These are phyloP conservation scores for Lactifluus pinguis DNA, from an alignment of 768 basidiomycete species.

Conservation along the genomic window DNA sequence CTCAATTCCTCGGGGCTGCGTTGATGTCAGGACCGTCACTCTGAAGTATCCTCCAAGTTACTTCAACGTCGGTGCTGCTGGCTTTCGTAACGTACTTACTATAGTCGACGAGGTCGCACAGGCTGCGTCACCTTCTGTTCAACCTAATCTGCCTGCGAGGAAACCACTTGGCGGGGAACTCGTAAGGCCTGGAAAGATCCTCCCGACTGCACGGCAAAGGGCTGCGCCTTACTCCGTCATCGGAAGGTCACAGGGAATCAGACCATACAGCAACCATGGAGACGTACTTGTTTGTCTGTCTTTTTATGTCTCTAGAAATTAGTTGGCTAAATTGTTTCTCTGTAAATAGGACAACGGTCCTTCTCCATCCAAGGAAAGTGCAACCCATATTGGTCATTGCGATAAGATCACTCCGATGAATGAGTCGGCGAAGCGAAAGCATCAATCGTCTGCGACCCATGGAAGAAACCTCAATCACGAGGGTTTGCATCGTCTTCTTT, in stretches of 20 bases:
- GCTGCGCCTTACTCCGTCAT: neutral
- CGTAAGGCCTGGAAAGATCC: neutral
- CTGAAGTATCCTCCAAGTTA: neutral
- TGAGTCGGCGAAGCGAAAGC: neutral
- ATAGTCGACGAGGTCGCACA: neutral
- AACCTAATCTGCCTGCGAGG: neutral
- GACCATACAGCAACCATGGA: neutral
- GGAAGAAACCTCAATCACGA: neutral
- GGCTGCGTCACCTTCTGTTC: neutral
- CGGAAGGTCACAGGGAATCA: neutral
- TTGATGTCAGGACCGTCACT: neutral
- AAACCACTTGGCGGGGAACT: neutral
- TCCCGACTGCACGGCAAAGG: neutral
- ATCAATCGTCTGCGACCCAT: neutral
- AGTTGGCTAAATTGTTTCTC: neutral
- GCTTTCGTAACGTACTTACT: neutral
- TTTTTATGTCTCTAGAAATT: neutral
- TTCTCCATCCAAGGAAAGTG: neutral
- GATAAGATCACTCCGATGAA: neutral
- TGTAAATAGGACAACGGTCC: neutral
- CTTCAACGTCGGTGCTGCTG: neutral
- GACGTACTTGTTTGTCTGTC: neutral
- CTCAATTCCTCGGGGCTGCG: neutral
- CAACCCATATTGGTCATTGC: neutral
- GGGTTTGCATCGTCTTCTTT: neutral